These are phyloP conservation scores for Gentiana dahurica DNA, from an alignment of 257 asterid genomes.

Conservation along the genomic window DNA sequence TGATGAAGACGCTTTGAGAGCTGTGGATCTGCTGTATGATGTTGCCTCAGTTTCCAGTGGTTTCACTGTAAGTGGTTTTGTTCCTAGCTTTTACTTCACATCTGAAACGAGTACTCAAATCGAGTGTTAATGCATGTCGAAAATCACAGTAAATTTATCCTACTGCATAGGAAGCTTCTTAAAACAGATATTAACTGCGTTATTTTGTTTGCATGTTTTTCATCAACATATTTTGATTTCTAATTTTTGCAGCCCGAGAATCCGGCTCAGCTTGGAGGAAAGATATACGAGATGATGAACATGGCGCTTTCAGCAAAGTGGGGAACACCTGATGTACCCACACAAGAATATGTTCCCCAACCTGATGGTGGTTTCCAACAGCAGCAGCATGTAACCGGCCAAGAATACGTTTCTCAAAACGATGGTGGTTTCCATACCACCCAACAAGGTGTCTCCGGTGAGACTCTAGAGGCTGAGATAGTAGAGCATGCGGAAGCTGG, in stretches of 20 bases:
- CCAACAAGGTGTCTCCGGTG: slow-evolving; percentile 21
- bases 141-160: no score
- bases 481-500: slow-evolving; percentile 62
- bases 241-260: slow-evolving; percentile 66
- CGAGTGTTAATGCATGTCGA: no score
- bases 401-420: not conserved
- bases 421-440: slow-evolving; percentile 19
- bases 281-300: slow-evolving; percentile 94
- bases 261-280: slow-evolving; percentile 93
- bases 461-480: slow-evolving; percentile 66
- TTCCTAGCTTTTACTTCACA: slow-evolving; percentile 1
- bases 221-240: not conserved
- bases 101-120: not conserved
- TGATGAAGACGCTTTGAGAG: slow-evolving; percentile 92
- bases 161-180: no score
- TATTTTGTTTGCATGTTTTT: no score
- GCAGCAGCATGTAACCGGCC: no score
- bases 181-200: no score
- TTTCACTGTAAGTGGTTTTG: slow-evolving; percentile 56
- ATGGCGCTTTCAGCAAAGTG: slow-evolving; percentile 73
- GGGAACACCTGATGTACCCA: slow-evolving; percentile 25
- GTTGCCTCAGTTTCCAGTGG: slow-evolving; percentile 93
- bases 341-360: no score
- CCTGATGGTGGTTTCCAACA: slow-evolving; percentile 19
- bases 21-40: slow-evolving; percentile 81